Evolutionary conservation across 2,329 filamentous ascomycete species (phyloP).

Genomic region (Hymenoscyphus repandus): DNA sequence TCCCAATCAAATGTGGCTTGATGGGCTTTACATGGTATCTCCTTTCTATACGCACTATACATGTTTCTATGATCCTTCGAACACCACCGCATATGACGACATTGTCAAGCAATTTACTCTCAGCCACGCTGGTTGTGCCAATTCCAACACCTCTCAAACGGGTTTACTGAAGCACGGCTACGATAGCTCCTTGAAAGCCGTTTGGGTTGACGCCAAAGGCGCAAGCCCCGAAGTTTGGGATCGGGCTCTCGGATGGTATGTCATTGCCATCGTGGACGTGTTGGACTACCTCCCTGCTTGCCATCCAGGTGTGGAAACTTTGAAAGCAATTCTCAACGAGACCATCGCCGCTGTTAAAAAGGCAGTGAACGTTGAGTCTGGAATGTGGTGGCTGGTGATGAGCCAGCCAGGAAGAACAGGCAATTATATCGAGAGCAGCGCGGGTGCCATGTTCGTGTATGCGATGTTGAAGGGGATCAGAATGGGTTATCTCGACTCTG

Average conservation of each 20-base stretch:
- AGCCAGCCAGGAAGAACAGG: too few species aligned
- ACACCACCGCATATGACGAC: conserved; percentile 27
- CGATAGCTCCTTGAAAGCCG: conserved; percentile 30
- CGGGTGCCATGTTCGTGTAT: too few species aligned
- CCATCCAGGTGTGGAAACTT: conserved; percentile 12
- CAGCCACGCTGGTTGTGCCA: conserved; percentile 21
- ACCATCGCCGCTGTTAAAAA: not conserved
- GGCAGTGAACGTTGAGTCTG: not conserved
- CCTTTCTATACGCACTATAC: conserved; percentile 30
- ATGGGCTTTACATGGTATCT: conserved; percentile 45
- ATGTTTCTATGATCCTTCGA: conserved; percentile 24
- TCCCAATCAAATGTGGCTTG: too few species aligned
- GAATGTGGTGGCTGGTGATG: conserved; percentile 36
- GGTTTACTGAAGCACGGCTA: conserved; percentile 33
- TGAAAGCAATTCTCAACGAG: conserved; percentile 17
- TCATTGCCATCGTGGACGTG: conserved; percentile 35
- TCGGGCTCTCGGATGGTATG: conserved; percentile 36
- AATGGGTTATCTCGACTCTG: too few species aligned
- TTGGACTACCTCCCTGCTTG: conserved; percentile 27
- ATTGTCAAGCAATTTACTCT: conserved; percentile 26
- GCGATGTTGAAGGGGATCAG: too few species aligned
- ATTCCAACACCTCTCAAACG: conserved; percentile 18
- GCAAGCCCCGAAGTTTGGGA: conserved; percentile 36
- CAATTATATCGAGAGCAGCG: too few species aligned
- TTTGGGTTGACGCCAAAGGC: conserved; percentile 35